Percentiles rank a stretch among this genome's conserved stretches.
phyloP scores from a whole-genome alignment of 495 filamentous ascomycete genomes.

The Penicillium diatomitis region DNA sequence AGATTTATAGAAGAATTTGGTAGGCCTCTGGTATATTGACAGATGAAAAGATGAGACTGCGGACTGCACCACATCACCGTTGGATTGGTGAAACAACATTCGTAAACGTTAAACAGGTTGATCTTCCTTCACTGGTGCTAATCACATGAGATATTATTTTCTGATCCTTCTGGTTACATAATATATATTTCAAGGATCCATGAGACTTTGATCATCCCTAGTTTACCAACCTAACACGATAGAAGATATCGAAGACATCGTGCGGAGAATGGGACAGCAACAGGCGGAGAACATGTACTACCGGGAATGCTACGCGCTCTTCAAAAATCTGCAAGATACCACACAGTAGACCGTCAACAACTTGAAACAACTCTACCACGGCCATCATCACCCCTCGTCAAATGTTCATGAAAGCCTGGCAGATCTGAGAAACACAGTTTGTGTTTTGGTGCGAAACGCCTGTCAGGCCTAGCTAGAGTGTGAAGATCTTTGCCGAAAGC shows the following conservation, averaged over 20 bases:
- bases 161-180: too few relatives aligned
- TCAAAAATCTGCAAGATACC: slow-evolving; percentile 2
- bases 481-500: background rate
- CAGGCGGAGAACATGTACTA: slow-evolving; percentile 1
- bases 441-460: background rate
- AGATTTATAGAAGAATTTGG: too few relatives aligned
- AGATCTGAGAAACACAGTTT: background rate
- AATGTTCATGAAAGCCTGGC: background rate
- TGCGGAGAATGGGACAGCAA: background rate
- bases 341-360: background rate
- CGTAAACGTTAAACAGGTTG: too few relatives aligned
- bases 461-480: background rate
- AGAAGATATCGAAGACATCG: background rate
- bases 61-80: too few relatives aligned
- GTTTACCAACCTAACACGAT: background rate
- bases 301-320: slow-evolving; percentile 1
- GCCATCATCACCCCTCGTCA: background rate
- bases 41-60: too few relatives aligned
- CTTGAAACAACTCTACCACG: background rate
- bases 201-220: too few relatives aligned
- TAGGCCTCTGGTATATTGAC: too few relatives aligned
- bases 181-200: too few relatives aligned
- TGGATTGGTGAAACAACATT: too few relatives aligned
- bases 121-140: too few relatives aligned
- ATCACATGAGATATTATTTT: too few relatives aligned